Base-by-base conservation (phyloP, 2,329 filamentous ascomycete species). In the Nothophaeocryptopus gaeumannii region DNA sequence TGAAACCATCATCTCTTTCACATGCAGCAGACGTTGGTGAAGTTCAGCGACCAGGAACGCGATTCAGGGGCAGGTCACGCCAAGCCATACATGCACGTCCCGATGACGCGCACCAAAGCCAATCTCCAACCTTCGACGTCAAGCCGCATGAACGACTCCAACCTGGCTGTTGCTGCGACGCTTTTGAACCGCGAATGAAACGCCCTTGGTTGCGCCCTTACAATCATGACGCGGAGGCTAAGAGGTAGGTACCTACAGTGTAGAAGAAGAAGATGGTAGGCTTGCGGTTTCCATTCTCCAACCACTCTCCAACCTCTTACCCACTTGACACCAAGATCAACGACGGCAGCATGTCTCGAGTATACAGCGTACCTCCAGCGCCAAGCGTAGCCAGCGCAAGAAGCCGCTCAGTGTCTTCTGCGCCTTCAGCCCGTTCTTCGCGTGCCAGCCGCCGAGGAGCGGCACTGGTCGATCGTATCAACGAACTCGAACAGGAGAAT, bases 171-270 rank as follows among this genome's bases (percentile, higher is more conserved):
- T 26, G 3, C 20, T 26, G 3, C 20, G 20, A 26, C 20, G 20
- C 20, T 26, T 26, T 7, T 26, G 20, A 26, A 26, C 20, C 20
- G 20, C 20, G 7, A 26, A 26, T 26, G 20, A 26, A 26, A 26
- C 20, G 20, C 20, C 20, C 20, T 26, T 26, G 20, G 20, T 26
- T 26, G 20, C 20, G 20, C 3, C 45, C 45, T 47, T 47, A 36
- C 29, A 47, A 47, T 31, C 30, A 47, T 47, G 45, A 47, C 45
- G 45, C 40, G 45, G 40, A 47, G 34, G 45, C 36, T 38, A 39
- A 35, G 32, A 44, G 9, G 29, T 31, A 31, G 26, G 14, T 44
- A 33, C 41, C 20, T 33, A 34, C 13, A 20, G 36, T 44, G 15
- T n/a, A 8, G 38, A 8, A 11, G 38, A 40, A 20, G 38, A 20